Evolutionary conservation across 305 asterid species (phyloP), one percentile per base, ranked within the genome.

Genomic region (Caryopteris hybrid): DNA sequence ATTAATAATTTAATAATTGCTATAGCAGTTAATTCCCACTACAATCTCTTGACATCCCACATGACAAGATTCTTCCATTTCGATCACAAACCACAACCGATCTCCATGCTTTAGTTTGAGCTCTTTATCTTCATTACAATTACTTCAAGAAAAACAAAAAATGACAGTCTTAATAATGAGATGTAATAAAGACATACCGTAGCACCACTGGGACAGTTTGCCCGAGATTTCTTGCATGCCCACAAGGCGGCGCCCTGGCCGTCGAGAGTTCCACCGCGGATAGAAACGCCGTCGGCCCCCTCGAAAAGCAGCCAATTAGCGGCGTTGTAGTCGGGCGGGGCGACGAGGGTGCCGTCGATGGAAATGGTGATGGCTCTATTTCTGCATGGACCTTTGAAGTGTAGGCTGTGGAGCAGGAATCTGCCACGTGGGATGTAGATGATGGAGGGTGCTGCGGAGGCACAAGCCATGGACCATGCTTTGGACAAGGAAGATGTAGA

Each of bases 391-490:
- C 89, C 95, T 50, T 22, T 61, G 33, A 85, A 88, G 0, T 45
- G 38, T 1, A 67, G 52, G 17, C 27, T 64, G 9, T 36, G 59
- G 6, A 80, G 55, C 72, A 83, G 62, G 76, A 73, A 85, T 33
- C 74, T 68, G 2, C 88, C 95, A 6, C 16, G 61, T 2, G 95
- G 95, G 1, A 83, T 74, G 27, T 76, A 76, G 34, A 88, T 78
- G 4, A 74, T 77, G 61, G 82, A 66, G 50, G 91, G 73, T 14
- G 25, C 34, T 0, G 61, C 34, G 0, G 86, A 71, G 70, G 71
- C 79, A 27, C 95, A 88, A 4, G 85, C 89, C 3, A 73, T 46
- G 4, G 72, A 50, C 95, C 95, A 88, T 12, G 90, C 86, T 46
- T 55, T 66, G 20, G 66, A 71, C 18, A 87, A 68, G 17, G 89